phyloP scores from a whole-genome alignment of 495 filamentous ascomycete genomes.

The Talaromyces wortmannii region DNA sequence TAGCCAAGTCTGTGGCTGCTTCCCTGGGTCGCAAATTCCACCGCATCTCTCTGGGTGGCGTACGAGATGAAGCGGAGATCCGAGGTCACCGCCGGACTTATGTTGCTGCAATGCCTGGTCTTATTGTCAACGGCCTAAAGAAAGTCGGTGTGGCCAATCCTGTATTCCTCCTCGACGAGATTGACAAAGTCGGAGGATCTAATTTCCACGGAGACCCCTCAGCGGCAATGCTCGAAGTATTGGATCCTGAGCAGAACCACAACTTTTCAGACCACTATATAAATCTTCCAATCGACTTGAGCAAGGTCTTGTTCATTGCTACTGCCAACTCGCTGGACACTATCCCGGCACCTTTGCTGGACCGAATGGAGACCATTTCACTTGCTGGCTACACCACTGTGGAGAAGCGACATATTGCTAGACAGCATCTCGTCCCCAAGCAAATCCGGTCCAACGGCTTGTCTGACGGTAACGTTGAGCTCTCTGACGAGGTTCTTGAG shows the following conservation, averaged over 20 bases:
- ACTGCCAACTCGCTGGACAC: slow-evolving; percentile 95
- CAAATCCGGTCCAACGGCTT: slow-evolving; percentile 82
- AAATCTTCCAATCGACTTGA: slow-evolving; percentile 91
- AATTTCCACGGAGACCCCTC: slow-evolving; percentile 96
- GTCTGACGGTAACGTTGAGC: slow-evolving; percentile 57
- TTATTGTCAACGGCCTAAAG: slow-evolving; percentile 90
- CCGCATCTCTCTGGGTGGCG: slow-evolving; percentile 92
- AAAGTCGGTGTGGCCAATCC: slow-evolving; percentile 96
- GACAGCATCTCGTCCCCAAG: slow-evolving; percentile 89
- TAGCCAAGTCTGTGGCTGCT: slow-evolving; percentile 89
- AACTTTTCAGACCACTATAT: slow-evolving; percentile 95
- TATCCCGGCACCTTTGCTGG: slow-evolving; percentile 88
- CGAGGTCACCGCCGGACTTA: slow-evolving; percentile 94
- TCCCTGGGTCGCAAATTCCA: slow-evolving; percentile 95
- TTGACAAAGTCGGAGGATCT: slow-evolving; percentile 91
- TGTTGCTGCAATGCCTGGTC: slow-evolving; percentile 95
- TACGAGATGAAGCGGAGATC: slow-evolving; percentile 95
- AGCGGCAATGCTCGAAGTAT: slow-evolving; percentile 97
- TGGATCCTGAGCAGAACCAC: slow-evolving; percentile 97
- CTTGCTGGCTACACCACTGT: slow-evolving; percentile 94
- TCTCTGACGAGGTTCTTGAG: slow-evolving; percentile 79
- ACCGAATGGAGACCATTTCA: slow-evolving; percentile 93
- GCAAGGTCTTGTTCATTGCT: slow-evolving; percentile 97
- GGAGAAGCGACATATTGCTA: slow-evolving; percentile 96
- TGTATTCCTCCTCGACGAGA: slow-evolving; percentile 95